These are phyloP conservation scores for Daldinia vernicosa DNA, from an alignment of 495 filamentous ascomycete genomes.

Conservation along the genomic window DNA sequence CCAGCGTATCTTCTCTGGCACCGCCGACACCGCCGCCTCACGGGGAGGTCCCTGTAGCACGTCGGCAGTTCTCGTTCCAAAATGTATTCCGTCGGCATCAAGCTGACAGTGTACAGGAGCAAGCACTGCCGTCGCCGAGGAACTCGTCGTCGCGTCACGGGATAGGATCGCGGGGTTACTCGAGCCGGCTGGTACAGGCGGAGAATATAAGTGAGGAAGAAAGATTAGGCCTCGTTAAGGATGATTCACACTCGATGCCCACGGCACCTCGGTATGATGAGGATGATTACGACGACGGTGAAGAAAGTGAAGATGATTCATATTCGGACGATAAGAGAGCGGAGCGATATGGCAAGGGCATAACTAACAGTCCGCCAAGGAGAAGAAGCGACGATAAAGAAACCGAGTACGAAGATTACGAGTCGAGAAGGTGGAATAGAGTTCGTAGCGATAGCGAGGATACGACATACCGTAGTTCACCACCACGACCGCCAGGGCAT, in stretches of 20 bases:
- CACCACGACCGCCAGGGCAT: slow-evolving; percentile 37
- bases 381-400: slow-evolving; percentile 35
- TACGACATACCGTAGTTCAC: slow-evolving; percentile 24
- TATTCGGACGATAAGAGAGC: slow-evolving; percentile 50
- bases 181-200: slow-evolving; percentile 51
- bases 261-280: slow-evolving; percentile 51
- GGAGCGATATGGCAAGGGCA: slow-evolving; percentile 52
- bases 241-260: slow-evolving; percentile 65
- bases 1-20: slow-evolving; percentile 44
- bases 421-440: slow-evolving; percentile 39
- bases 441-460: slow-evolving; percentile 34
- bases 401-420: slow-evolving; percentile 33
- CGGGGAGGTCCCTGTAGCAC: slow-evolving; percentile 50
- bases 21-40: slow-evolving; percentile 63
- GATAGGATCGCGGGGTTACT: slow-evolving; percentile 59
- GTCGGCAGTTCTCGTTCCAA: slow-evolving; percentile 91
- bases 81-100: slow-evolving; percentile 71
- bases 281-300: slow-evolving; percentile 42
- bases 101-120: slow-evolving; percentile 47
- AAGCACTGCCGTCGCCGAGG: slow-evolving; percentile 35
- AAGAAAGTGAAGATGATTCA: slow-evolving; percentile 46
- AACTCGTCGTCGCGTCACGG: slow-evolving; percentile 50
- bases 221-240: slow-evolving; percentile 82
- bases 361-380: slow-evolving; percentile 47
- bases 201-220: slow-evolving; percentile 86